phyloP scores from a whole-genome alignment of 78 protist species.

The Tieghemostelium lacteum region DNA sequence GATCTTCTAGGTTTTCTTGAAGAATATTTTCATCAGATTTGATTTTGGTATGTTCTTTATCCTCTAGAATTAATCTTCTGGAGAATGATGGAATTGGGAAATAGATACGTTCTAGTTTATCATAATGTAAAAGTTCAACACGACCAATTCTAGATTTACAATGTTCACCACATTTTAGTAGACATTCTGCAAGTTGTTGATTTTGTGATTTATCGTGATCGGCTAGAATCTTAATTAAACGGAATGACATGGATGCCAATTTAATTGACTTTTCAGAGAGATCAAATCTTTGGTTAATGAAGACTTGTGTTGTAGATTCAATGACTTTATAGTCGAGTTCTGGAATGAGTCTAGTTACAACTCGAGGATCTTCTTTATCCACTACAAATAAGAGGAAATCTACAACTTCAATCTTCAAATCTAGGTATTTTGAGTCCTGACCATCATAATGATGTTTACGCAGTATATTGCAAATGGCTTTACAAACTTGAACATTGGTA shows the following conservation, averaged over 20 bases:
- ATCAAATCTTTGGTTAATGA: background rate
- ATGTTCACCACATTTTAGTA: slow-evolving; percentile 75
- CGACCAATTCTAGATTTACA: slow-evolving; percentile 78
- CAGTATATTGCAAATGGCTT: slow-evolving; percentile 57
- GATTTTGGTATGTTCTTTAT: slow-evolving; percentile 61
- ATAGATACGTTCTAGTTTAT: slow-evolving; percentile 66
- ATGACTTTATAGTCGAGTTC: slow-evolving; percentile 57
- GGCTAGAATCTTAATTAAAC: slow-evolving; percentile 68
- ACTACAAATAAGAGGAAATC: slow-evolving; percentile 68
- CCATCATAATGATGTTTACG: slow-evolving; percentile 12
- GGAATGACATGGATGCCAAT: slow-evolving; percentile 65
- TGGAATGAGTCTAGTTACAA: slow-evolving; percentile 49
- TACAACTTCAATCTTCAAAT: slow-evolving; percentile 63
- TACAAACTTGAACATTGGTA: slow-evolving; percentile 68
- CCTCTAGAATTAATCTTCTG: slow-evolving; percentile 37
- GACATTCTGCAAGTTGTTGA: slow-evolving; percentile 36
- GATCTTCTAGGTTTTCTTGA: slow-evolving; percentile 71
- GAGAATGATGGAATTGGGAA: slow-evolving; percentile 73
- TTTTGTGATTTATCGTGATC: slow-evolving; percentile 74
- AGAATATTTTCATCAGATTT: slow-evolving; percentile 62
- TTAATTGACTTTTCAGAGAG: slow-evolving; percentile 66
- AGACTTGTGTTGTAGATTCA: slow-evolving; percentile 56
- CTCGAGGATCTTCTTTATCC: slow-evolving; percentile 59
- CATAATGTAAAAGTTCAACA: slow-evolving; percentile 63
- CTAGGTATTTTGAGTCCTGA: slow-evolving; percentile 17